phyloP scores from a whole-genome alignment of 371 early-diverging fungal species.

The Dentiscutata heterogama region DNA sequence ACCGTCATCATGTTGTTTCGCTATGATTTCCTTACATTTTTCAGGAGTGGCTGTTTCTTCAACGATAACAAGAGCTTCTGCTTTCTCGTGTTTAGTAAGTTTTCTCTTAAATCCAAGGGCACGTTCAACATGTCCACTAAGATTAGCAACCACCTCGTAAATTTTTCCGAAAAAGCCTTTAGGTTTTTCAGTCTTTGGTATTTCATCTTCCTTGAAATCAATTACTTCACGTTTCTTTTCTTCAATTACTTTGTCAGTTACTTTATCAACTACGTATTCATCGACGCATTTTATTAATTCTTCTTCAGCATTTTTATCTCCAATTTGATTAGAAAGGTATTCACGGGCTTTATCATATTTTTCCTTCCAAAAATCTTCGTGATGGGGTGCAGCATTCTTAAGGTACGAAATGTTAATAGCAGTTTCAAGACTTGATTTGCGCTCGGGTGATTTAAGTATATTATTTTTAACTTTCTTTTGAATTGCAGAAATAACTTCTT shows the following conservation, averaged over 20 bases:
- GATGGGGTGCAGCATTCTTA: not conserved
- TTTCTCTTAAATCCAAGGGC: too few species aligned
- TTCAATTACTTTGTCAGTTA: not conserved
- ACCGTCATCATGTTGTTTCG: too few species aligned
- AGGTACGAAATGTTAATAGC: slow-evolving; percentile 26
- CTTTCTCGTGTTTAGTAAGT: too few species aligned
- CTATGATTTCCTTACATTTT: too few species aligned
- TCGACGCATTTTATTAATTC: slow-evolving; percentile 1
- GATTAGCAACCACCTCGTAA: too few species aligned
- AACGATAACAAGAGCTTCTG: too few species aligned
- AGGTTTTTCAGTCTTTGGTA: not conserved
- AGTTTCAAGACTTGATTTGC: not conserved
- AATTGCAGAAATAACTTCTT: not conserved
- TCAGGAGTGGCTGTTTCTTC: too few species aligned
- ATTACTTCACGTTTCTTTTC: not conserved
- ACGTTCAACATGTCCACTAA: too few species aligned
- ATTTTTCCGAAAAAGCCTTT: too few species aligned
- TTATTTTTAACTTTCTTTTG: not conserved
- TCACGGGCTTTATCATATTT: slow-evolving; percentile 9
- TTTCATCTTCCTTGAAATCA: not conserved
- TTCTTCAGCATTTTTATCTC: not conserved
- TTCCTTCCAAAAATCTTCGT: not conserved
- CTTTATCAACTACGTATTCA: slow-evolving; percentile 1
- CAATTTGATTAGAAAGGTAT: not conserved
- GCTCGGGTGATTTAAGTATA: not conserved